Conservation (phyloP, 2,329 filamentous ascomycete genomes). For the Capronia coronata region DNA sequence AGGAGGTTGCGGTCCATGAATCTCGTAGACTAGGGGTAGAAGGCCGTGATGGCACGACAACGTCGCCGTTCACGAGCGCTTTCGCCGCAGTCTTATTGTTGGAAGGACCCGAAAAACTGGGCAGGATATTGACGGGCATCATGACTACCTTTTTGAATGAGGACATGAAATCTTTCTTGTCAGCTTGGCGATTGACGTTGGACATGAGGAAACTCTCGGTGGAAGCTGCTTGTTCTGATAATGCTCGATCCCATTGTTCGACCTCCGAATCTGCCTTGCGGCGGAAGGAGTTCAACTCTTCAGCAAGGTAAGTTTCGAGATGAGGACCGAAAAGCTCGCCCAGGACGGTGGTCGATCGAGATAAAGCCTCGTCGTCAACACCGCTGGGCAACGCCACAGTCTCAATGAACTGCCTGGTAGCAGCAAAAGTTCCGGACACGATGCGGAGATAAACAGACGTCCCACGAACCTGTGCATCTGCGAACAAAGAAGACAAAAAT, state of each 20-base stretch:
- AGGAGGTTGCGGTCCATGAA: constrained; percentile 37
- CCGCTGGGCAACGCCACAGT: constrained; percentile 59
- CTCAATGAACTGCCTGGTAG: constrained; percentile 69
- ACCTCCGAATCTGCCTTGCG: constrained; percentile 71
- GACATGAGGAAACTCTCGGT: constrained; percentile 94
- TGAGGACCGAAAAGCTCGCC: constrained; percentile 79
- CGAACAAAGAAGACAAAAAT: constrained; percentile 77
- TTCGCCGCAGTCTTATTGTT: constrained; percentile 29
- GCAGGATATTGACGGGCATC: constrained; percentile 92
- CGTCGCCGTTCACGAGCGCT: constrained; percentile 30
- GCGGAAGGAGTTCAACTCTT: constrained; percentile 83
- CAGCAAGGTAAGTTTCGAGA: constrained; percentile 84
- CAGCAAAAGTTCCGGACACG: constrained; percentile 80
- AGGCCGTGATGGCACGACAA: constrained; percentile 26
- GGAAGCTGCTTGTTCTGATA: constrained; percentile 82
- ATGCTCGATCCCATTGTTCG: constrained; percentile 78
- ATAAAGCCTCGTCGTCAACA: constrained; percentile 54
- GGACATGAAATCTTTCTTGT: constrained; percentile 91
- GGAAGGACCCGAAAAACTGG: constrained; percentile 57
- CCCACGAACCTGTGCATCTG: constrained; percentile 73
- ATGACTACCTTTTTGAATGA: constrained; percentile 99
- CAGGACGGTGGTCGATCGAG: constrained; percentile 62
- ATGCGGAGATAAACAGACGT: constrained; percentile 75
- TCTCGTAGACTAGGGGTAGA: constrained; percentile 29
- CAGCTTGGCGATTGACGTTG: constrained; percentile 86